Conservation (phyloP, 2,329 filamentous ascomycete genomes). For the Dactylellina haptotyla region DNA sequence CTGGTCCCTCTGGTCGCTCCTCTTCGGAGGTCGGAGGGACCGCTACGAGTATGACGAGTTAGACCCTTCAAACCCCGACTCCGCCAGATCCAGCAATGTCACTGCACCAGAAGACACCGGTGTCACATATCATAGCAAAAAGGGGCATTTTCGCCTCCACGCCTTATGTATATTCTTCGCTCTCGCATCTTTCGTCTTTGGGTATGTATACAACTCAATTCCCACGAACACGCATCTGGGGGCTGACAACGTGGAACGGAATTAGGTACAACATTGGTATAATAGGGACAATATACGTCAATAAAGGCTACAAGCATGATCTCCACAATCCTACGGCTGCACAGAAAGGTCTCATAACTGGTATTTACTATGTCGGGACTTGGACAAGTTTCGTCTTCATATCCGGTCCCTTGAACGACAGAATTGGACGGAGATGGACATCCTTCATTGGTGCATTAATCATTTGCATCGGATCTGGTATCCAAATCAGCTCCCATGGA, state of each 20-base stretch:
- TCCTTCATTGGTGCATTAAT: conserved; percentile 65
- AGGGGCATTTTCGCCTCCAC: conserved; percentile 63
- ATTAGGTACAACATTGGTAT: conserved; percentile 69
- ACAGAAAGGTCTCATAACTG: conserved; percentile 67
- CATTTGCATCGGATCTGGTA: conserved; percentile 65
- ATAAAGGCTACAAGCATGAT: conserved; percentile 67
- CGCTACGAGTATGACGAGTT: conserved; percentile 34
- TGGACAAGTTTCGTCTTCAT: conserved; percentile 68
- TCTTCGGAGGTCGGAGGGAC: conserved; percentile 28
- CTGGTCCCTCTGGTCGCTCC: conserved; percentile 28
- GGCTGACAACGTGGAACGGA: too few species aligned
- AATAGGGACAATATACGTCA: conserved; percentile 68
- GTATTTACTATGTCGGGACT: conserved; percentile 70
- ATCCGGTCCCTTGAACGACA: conserved; percentile 67
- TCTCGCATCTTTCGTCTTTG: conserved; percentile 69
- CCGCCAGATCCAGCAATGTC: conserved; percentile 2
- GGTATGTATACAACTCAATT: conserved; percentile 61
- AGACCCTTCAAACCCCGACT: conserved; percentile 3
- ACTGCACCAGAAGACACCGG: neutral
- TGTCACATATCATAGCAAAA: conserved; percentile 54
- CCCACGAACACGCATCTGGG: neutral
- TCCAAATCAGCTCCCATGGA: conserved; percentile 65
- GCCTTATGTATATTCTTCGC: conserved; percentile 67
- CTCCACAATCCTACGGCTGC: conserved; percentile 64
- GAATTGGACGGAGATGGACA: conserved; percentile 66